These are phyloP conservation scores for Sporisorium exsertum DNA, from an alignment of 1,284 basidiomycete species.

Conservation along the genomic window DNA sequence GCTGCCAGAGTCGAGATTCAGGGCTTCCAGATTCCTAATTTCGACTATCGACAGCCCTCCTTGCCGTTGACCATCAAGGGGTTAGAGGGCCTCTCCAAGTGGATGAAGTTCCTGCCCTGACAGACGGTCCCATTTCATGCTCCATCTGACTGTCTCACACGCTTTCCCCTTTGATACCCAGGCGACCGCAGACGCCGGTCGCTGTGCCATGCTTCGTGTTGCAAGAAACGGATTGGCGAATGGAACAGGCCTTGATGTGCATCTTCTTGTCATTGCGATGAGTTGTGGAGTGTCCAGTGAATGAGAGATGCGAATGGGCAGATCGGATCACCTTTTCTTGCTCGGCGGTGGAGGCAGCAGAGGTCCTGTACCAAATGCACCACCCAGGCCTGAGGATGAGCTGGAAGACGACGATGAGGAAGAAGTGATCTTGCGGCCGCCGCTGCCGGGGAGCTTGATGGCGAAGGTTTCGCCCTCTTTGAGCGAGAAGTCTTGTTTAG, in stretches of 20 bases:
- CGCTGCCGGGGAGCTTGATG: slow-evolving; percentile 57
- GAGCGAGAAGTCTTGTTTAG: slow-evolving; percentile 91
- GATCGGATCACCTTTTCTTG: slow-evolving; percentile 36
- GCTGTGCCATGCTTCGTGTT: background rate
- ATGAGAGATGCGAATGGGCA: background rate
- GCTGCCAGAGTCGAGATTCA: slow-evolving; percentile 50
- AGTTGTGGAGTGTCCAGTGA: background rate
- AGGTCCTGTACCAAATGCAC: slow-evolving; percentile 26
- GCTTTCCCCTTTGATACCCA: slow-evolving; percentile 5
- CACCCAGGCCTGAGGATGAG: slow-evolving; percentile 29
- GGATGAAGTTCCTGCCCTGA: slow-evolving; percentile 43
- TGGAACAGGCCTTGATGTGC: slow-evolving; percentile 4
- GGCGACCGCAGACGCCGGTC: background rate
- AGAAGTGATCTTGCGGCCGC: slow-evolving; percentile 44
- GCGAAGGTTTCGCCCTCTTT: slow-evolving; percentile 96
- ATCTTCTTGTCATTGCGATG: background rate
- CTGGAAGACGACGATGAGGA: slow-evolving; percentile 9
- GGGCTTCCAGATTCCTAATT: slow-evolving; percentile 54
- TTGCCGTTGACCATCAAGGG: slow-evolving; percentile 57
- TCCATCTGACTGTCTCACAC: background rate
- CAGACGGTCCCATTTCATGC: background rate
- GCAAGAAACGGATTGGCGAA: background rate
- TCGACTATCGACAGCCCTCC: slow-evolving; percentile 52
- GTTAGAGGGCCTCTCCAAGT: slow-evolving; percentile 47
- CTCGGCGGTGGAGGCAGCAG: slow-evolving; percentile 57